Evolutionary conservation across 495 filamentous ascomycete species (phyloP), one percentile per base, ranked within the genome.

Genomic region (Lepidopterella palustris): DNA sequence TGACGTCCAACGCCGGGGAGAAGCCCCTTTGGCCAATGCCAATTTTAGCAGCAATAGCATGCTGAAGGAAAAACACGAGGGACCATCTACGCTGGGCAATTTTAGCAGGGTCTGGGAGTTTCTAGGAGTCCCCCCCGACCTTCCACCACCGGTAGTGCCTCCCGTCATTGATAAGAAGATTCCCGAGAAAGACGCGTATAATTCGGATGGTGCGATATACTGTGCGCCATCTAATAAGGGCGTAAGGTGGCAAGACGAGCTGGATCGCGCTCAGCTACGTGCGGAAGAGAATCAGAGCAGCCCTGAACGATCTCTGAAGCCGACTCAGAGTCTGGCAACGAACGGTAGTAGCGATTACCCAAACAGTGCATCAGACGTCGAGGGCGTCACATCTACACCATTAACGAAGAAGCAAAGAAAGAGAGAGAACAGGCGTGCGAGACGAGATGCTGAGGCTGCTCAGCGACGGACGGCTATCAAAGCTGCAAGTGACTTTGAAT

Each of bases 71-170:
- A 51, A 28, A 51, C 13, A 18, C 48, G 48, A 21, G 49, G 28
- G 21, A 11, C 20, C 15, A 60, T 32, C 45, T 39, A 28, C 15
- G n/a, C 68, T 79, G 31, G 77, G 77, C 18, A 71, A 77, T 53
- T 79, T 79, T 54, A 63, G 65, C 42, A 74, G 66, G 40, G 45
- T 79, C 20, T 79, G 71, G 68, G 60, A 72, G 53, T 73, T 66
- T 57, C 64, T 79, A 24, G 73, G 69, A 39, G 60, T 70, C 23
- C 64, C 72, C n/a, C 24, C 53, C 9, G 56, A 65, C 27, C 47
- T 56, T 10, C 64, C 66, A 21, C 57, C 64, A 25, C 68, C 70
- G 8, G 25, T 42, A 25, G 51, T 68, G 4, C 47, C 63, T 9
- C 52, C 58, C 45, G 35, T 13, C 27, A 31, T 55, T 9, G 51